Evolutionary conservation across 257 asterid species (phyloP).

Genomic region (Solanum lycopersicoides): DNA sequence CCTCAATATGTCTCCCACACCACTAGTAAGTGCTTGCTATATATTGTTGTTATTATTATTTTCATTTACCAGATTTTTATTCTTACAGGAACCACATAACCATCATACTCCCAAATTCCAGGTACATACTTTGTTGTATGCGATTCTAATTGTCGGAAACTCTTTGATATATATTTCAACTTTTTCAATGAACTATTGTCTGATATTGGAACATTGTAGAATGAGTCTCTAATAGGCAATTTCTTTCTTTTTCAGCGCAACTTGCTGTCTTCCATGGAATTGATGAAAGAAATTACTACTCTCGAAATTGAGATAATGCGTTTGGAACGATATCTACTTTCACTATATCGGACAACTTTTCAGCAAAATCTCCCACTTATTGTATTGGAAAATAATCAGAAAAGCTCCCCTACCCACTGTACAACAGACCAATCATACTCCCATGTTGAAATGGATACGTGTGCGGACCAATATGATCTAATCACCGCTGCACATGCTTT

Average conservation of each 20-base stretch:
- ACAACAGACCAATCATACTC: constrained; percentile 15
- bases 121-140: constrained; percentile 3
- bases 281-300: constrained; percentile 57
- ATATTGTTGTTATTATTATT: background rate
- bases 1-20: constrained; percentile 40
- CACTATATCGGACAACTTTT: constrained; percentile 60
- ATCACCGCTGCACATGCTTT: constrained; percentile 33
- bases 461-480: constrained; percentile 10
- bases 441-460: background rate
- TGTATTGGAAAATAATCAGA: constrained; percentile 13
- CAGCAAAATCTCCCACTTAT: constrained; percentile 29
- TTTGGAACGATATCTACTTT: constrained; percentile 66
- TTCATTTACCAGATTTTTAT: background rate
- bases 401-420: constrained; percentile 11
- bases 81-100: constrained; percentile 4
- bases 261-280: constrained; percentile 53
- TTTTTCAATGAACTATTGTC: background rate
- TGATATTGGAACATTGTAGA: background rate
- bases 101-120: constrained; percentile 6
- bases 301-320: constrained; percentile 66
- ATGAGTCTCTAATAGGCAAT: background rate
- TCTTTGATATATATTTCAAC: background rate
- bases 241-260: background rate
- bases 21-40: constrained; percentile 26
- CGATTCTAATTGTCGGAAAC: background rate